Evolutionary conservation across 768 basidiomycete genomes (phyloP).

Genomic region (Phanerochaete carnosa): DNA sequence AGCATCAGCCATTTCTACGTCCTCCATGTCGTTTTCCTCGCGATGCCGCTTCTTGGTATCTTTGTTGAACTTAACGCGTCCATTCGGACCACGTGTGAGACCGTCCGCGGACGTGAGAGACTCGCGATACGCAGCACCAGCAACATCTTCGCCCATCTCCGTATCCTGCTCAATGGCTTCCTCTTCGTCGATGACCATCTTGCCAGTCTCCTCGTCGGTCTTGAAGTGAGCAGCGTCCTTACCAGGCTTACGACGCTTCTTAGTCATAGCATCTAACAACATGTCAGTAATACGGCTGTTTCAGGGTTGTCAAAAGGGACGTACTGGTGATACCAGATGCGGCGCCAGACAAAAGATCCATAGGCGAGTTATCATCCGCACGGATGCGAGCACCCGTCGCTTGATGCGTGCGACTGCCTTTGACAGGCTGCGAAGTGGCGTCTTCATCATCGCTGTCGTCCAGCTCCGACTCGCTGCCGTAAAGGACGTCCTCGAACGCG

Average conservation of each 20-base stretch:
- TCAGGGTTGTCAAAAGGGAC: conserved; percentile 24
- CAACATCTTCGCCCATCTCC: conserved; percentile 38
- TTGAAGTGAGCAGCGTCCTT: conserved; percentile 87
- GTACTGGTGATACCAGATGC: conserved; percentile 66
- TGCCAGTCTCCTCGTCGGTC: conserved; percentile 78
- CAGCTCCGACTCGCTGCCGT: conserved; percentile 92
- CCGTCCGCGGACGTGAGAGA: conserved; percentile 84
- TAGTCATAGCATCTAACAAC: conserved; percentile 36
- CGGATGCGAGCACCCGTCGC: conserved; percentile 63
- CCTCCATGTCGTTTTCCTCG: conserved; percentile 50
- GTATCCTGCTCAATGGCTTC: conserved; percentile 43
- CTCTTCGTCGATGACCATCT: conserved; percentile 65
- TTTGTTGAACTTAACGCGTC: conserved; percentile 93
- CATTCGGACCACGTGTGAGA: conserved; percentile 79
- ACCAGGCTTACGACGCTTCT: conserved; percentile 70
- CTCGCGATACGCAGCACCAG: conserved; percentile 81
- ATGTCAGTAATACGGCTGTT: neutral
- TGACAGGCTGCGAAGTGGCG: conserved; percentile 26
- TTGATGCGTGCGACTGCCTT: conserved; percentile 26
- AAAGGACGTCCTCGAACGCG: conserved; percentile 96
- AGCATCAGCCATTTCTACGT: conserved; percentile 76
- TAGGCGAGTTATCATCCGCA: conserved; percentile 88
- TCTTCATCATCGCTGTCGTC: conserved; percentile 64
- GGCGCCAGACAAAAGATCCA: conserved; percentile 88
- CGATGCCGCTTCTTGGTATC: conserved; percentile 91